Base-by-base conservation (phyloP, 2,329 filamentous ascomycete species). In the Calycina herbarum region DNA sequence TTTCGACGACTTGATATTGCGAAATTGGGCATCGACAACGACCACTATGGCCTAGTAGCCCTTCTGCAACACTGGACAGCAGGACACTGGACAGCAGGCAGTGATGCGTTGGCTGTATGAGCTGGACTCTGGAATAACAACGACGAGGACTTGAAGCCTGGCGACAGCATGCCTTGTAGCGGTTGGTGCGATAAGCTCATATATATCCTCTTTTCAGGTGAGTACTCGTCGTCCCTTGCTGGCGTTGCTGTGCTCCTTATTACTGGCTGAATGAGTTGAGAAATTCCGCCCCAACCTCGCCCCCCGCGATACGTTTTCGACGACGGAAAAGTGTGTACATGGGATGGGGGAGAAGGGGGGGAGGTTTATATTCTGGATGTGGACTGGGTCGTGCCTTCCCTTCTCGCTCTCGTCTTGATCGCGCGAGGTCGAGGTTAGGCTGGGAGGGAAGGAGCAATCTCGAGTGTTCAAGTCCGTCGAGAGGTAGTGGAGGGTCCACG, bases 81-180 rank as follows among this genome's bases (percentile, higher is more conserved):
- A 54, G 20, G 20, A 40, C 38, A 17, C 13, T 40, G 48, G 48
- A 54, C 10, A 24, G 13, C 48, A 54, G 20, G 20, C 48, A 24
- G 10, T 51, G 45, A 54, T 54, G 48, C 48, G 48, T 54, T 54
- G 48, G 48, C 48, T 54, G 20, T 24, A 4, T 54, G 48, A 54
- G 48, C 48, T 54, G 48, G 24, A 27, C 20, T 24, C 24, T 54
- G 45, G 7, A 24, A 48, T 48, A 8, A 51, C n/a, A 51, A 51
- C 35, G 29, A 40, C n/a, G n/a, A 7, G 5, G 6, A 51, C 20
- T 7, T 24, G 45, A 20, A 51, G 48, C 48, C 48, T 51, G 20
- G 8, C 11, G 48, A 40, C 11, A 13, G 48, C 48, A 24, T 1
- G 40, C 4, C 8, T 24, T 24, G 2, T 8, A 51, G 45, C 20